Evolutionary conservation across 129 eudicot genomes (phyloP), one percentile per base, ranked within the genome.

Genomic region (Lactuca sativa): DNA sequence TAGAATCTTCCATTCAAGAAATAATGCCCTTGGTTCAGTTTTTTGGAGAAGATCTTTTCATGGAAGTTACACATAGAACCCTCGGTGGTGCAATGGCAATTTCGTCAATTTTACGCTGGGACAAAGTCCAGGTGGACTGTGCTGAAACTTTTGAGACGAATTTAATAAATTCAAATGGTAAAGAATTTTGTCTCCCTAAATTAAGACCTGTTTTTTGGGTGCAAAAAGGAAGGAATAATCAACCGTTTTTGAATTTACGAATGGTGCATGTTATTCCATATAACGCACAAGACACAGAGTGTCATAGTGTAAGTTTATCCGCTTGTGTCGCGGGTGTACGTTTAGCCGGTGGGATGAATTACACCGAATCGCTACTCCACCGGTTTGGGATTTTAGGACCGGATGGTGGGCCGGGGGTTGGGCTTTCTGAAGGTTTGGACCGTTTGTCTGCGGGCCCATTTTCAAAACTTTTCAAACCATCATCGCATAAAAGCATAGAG

Each of bases 321-420:
- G 95, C 95, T 56, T 85, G 95, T 78, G 70, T 93, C 40, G 91
- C 90, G n/a, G 98, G 98, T 9, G 77, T 93, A 70, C 96, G 95
- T 44, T 92, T 93, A 67, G 98, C 92, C 54, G 98, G 98, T 55
- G 98, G 98, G 75, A 86, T 93, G 96, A 86, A 62, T 77, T 93
- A 89, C 63, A 77, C 92, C 44, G 98, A 93, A 78, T 88, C 92
- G 36, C 62, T 93, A 75, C 84, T 93, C 64, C 98, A 93, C 72
- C 84, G 85, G 37, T 93, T 93, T 79, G 98, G 97, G 61, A 87
- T 93, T 67, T 79, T 93, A 64, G 92, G 95, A 54, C 90, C 90
- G 55, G 88, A 93, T 68, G 97, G 97, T 77, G 96, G 95, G 17
- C 98, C 98, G 31, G 95, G 96, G 72, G 86, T 72, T 56, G 98